phyloP scores from a whole-genome alignment of 257 asterid genomes.

The Verbascum thapsus region DNA sequence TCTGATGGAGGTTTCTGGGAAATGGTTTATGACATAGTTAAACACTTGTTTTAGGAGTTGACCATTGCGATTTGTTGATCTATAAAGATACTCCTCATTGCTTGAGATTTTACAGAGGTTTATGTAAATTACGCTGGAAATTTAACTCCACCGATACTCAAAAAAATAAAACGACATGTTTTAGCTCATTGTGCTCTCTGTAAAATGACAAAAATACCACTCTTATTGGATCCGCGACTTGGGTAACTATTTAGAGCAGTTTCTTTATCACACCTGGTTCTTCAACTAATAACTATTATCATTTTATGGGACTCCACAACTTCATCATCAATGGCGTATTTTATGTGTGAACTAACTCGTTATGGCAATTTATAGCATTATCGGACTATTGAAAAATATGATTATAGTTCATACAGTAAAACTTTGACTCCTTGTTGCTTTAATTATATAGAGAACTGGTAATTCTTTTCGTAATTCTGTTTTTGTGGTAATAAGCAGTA shows the following conservation, averaged over 20 bases:
- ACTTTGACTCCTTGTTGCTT: neutral
- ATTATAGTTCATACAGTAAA: neutral
- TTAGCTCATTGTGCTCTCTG: neutral
- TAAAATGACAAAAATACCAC: no score
- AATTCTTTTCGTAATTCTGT: neutral
- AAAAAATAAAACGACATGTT: neutral
- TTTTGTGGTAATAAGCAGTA: neutral
- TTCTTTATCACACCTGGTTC: no score
- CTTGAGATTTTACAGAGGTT: neutral
- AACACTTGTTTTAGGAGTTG: constrained; percentile 15
- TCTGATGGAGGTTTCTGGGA: constrained; percentile 17
- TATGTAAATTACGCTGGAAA: no score
- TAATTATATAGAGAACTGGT: constrained; percentile 1
- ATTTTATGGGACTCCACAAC: no score
- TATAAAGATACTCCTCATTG: constrained; percentile 2
- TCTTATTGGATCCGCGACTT: no score
- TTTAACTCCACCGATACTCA: neutral
- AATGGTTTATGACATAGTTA: constrained; percentile 19
- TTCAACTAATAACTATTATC: no score
- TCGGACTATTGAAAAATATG: neutral
- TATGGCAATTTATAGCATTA: constrained; percentile 10
- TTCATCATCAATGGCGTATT: neutral
- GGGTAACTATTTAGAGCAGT: no score
- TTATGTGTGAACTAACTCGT: neutral
- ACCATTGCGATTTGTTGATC: neutral